These are phyloP conservation scores for Tulasnella sp. DNA, from an alignment of 768 basidiomycete genomes.

Conservation along the genomic window DNA sequence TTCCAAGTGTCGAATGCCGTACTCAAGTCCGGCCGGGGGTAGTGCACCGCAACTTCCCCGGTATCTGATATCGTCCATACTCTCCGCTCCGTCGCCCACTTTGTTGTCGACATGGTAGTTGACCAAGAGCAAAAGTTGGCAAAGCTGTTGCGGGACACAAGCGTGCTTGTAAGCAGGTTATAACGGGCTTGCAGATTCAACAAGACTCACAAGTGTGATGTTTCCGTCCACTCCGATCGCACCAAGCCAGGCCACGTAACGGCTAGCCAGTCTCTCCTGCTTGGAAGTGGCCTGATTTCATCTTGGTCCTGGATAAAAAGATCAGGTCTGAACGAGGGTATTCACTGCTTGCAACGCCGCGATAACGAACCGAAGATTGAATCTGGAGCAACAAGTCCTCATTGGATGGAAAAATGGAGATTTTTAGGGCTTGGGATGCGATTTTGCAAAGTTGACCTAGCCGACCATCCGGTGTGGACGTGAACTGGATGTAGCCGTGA, in stretches of 20 bases:
- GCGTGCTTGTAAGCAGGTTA: background rate
- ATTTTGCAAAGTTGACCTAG: background rate
- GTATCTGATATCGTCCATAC: background rate
- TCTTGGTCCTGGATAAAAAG: background rate
- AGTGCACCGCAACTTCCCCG: background rate
- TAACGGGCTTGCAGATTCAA: background rate
- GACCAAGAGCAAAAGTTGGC: constrained; percentile 6
- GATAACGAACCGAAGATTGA: background rate
- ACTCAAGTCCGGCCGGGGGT: background rate
- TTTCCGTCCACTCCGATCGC: background rate
- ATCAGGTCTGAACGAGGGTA: background rate
- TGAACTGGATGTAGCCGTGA: background rate
- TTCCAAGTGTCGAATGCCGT: background rate
- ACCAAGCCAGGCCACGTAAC: background rate
- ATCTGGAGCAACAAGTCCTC: background rate
- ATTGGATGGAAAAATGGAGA: background rate
- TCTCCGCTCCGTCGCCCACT: background rate
- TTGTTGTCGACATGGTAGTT: background rate
- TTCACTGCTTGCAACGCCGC: background rate
- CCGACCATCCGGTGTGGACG: background rate
- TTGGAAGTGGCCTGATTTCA: background rate
- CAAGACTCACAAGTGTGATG: background rate
- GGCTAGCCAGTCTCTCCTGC: background rate
- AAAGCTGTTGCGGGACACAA: background rate
- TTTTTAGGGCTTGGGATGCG: background rate